Evolutionary conservation across 2,329 filamentous ascomycete genomes (phyloP).

Genomic region (Dactylellina parvicollis): DNA sequence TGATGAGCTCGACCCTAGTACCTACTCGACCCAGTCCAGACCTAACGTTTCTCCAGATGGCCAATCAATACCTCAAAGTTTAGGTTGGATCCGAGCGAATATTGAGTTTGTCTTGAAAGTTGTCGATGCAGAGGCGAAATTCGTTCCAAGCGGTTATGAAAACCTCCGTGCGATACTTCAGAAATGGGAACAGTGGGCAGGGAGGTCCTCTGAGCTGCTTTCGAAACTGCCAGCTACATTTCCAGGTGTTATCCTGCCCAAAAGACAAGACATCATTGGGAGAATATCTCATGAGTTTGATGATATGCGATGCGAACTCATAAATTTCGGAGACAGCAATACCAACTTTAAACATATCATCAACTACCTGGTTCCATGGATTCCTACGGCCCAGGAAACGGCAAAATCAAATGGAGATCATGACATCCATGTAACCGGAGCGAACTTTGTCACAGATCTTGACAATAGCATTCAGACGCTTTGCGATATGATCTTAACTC

Average conservation of each 20-base stretch:
- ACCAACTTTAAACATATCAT: conserved; percentile 27
- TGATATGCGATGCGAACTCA: conserved; percentile 12
- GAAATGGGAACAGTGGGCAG: conserved; percentile 28
- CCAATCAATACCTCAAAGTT: not conserved
- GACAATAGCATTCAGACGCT: conserved; percentile 20
- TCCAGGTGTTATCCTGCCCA: conserved; percentile 12
- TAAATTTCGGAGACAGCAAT: conserved; percentile 10
- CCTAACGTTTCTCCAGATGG: not conserved
- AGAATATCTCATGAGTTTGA: conserved; percentile 8
- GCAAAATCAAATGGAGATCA: not conserved
- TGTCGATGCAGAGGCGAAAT: conserved; percentile 35
- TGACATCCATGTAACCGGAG: not conserved
- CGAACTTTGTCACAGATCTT: not conserved
- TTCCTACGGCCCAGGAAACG: not conserved
- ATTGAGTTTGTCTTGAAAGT: conserved; percentile 32
- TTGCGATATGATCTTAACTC: conserved; percentile 37
- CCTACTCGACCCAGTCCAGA: not conserved
- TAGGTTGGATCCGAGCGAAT: conserved; percentile 39
- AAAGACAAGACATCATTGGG: not conserved
- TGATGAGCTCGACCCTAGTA: not conserved
- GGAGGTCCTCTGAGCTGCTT: not conserved
- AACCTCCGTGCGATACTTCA: conserved; percentile 19
- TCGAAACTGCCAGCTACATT: conserved; percentile 20
- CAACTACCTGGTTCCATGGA: conserved; percentile 33
- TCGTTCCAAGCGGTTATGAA: conserved; percentile 20